Conservation (phyloP, 192 early-diverging fungal species). For the Cladochytrium replicatum region DNA sequence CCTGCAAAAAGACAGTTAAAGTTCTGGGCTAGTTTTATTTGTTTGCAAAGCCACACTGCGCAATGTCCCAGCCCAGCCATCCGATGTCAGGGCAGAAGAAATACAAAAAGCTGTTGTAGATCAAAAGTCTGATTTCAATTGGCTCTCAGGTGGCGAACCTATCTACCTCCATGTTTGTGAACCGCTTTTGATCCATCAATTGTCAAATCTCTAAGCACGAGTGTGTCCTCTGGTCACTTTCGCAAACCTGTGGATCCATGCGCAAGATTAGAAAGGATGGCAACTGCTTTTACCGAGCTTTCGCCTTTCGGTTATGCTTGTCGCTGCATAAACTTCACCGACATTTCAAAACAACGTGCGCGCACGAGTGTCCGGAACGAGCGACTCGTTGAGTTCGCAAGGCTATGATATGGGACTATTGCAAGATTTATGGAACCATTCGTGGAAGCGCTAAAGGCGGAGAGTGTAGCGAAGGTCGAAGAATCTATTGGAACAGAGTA, state of each 20-base stretch:
- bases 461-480: conserved; percentile 9
- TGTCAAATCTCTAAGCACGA: neutral
- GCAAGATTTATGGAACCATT: conserved; percentile 42
- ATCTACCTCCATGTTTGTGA: neutral
- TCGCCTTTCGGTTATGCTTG: conserved; percentile 30
- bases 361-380: conserved; percentile 6
- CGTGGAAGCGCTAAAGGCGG: conserved; percentile 15
- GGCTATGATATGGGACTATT: conserved; percentile 37
- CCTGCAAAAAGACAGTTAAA: too few relatives aligned
- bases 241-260: conserved; percentile 3
- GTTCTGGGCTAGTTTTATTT: too few relatives aligned
- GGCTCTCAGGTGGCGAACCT: conserved; percentile 2
- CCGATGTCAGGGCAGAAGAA: conserved; percentile 23
- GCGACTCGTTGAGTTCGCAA: conserved; percentile 9
- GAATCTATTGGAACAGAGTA: conserved; percentile 30
- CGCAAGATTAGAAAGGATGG: conserved; percentile 32
- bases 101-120: conserved; percentile 26
- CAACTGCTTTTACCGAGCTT: conserved; percentile 49
- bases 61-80: too few relatives aligned
- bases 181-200: neutral
- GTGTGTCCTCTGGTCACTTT: neutral
- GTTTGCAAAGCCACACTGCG: too few relatives aligned
- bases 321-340: conserved; percentile 5
- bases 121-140: conserved; percentile 14
- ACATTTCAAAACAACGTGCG: conserved; percentile 14